These are phyloP conservation scores for Gypsophila paniculata DNA, from an alignment of 179 eudicot genomes.

Conservation along the genomic window DNA sequence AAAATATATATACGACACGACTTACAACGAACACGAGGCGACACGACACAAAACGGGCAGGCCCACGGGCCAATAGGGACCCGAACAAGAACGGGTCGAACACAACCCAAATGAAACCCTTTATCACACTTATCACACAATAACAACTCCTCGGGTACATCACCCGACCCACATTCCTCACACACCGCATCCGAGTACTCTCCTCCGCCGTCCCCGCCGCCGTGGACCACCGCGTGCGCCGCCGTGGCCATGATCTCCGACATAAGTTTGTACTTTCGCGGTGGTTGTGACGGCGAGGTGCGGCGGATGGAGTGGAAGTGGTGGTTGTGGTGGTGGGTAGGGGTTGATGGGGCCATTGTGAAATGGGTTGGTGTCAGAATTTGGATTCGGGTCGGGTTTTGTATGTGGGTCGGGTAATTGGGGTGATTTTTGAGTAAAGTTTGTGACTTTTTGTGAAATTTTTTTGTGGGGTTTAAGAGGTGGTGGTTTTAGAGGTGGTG, in stretches of 20 bases:
- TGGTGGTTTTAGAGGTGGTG: background rate
- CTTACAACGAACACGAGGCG: slow-evolving; percentile 16
- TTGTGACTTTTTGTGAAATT: too few relatives aligned
- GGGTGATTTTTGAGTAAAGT: background rate
- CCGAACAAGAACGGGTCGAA: slow-evolving; percentile 68
- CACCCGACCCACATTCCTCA: slow-evolving; percentile 75
- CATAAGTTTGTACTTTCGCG: slow-evolving; percentile 49
- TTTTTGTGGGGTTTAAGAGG: too few relatives aligned
- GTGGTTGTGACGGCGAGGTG: slow-evolving; percentile 26
- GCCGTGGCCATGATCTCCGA: slow-evolving; percentile 47
- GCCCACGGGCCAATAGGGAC: slow-evolving; percentile 75
- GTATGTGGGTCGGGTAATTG: slow-evolving; percentile 20
- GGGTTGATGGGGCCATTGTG: slow-evolving; percentile 43
- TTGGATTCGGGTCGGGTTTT: background rate
- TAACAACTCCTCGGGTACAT: slow-evolving; percentile 49
- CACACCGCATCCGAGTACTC: slow-evolving; percentile 43
- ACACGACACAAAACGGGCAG: slow-evolving; percentile 56
- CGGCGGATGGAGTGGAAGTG: slow-evolving; percentile 31
- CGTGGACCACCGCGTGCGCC: slow-evolving; percentile 35
- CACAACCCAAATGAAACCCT: slow-evolving; percentile 76
- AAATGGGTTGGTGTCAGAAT: slow-evolving; percentile 24
- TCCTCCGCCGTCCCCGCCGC: slow-evolving; percentile 33
- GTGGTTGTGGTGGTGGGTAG: slow-evolving; percentile 35
- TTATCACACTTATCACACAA: slow-evolving; percentile 73
- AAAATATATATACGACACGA: too few relatives aligned